Conservation (phyloP, 164 flowering plant genomes). For the Magnolia sinica region DNA sequence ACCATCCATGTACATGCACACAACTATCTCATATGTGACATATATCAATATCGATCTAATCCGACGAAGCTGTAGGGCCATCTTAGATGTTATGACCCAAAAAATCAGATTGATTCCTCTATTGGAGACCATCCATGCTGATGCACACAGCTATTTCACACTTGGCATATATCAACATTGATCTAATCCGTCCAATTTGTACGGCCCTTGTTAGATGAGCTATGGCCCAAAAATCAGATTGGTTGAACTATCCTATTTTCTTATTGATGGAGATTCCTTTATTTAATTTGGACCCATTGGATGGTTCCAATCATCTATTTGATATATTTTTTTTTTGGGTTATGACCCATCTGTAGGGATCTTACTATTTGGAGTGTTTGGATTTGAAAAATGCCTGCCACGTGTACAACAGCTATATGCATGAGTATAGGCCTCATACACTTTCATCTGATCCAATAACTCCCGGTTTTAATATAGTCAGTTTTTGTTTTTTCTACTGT, state of each 20-base stretch:
- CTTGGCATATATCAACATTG: not conserved
- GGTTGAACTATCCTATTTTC: not conserved
- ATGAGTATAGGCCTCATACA: not conserved
- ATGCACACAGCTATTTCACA: not conserved
- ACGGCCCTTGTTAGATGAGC: not conserved
- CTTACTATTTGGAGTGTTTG: not conserved
- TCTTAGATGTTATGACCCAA: not conserved
- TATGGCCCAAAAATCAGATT: not conserved
- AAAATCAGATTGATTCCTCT: not conserved
- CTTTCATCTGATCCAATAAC: not conserved
- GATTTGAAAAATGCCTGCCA: not conserved
- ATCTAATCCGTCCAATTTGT: not conserved
- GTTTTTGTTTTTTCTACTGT: constrained; percentile 37
- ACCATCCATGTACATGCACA: not conserved
- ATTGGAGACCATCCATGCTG: no score
- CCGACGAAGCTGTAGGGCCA: not conserved
- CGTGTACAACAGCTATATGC: not conserved
- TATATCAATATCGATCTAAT: not conserved
- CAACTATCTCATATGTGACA: not conserved
- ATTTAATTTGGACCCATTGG: not conserved
- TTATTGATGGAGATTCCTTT: not conserved
- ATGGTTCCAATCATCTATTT: not conserved
- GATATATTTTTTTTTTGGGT: not conserved
- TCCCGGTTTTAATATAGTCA: constrained; percentile 11
- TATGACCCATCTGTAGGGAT: not conserved